phyloP scores from a whole-genome alignment of 495 filamentous ascomycete species.

The Staphylotrichum longicolle region DNA sequence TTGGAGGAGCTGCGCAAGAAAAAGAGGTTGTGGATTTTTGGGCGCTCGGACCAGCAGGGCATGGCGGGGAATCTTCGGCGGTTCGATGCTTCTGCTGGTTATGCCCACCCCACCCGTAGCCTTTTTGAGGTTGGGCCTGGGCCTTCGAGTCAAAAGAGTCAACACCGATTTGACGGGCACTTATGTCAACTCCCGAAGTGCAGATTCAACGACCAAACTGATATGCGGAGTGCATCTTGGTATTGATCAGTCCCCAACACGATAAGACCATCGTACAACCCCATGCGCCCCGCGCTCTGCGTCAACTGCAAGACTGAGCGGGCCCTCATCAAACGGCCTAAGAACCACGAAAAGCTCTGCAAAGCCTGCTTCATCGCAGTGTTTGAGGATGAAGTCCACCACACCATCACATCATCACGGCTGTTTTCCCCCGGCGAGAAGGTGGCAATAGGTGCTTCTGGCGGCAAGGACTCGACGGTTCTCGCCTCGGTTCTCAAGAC shows the following conservation, averaged over 20 bases:
- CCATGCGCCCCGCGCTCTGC: conserved; percentile 61
- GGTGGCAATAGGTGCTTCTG: conserved; percentile 92
- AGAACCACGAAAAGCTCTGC: conserved; percentile 90
- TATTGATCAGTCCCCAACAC: no score
- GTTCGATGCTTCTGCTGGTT: not conserved
- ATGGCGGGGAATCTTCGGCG: conserved; percentile 30
- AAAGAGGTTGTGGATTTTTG: conserved; percentile 34
- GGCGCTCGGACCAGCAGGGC: conserved; percentile 27
- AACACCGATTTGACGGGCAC: no score
- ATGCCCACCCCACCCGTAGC: not conserved
- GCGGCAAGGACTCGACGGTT: conserved; percentile 97
- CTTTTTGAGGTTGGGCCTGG: no score
- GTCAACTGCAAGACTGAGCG: conserved; percentile 70
- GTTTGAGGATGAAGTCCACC: conserved; percentile 92
- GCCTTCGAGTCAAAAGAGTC: not conserved
- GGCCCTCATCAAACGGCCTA: conserved; percentile 88
- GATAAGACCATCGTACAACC: not conserved
- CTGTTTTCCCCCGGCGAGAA: conserved; percentile 84
- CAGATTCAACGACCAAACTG: no score
- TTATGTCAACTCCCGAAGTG: no score
- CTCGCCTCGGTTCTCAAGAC: conserved; percentile 93
- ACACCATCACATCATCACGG: conserved; percentile 74
- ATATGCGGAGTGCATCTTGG: no score
- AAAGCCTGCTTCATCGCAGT: conserved; percentile 77
- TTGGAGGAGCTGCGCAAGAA: conserved; percentile 22